phyloP scores from a whole-genome alignment of 805 yeast species.

The Hanseniaspora nectarophila region DNA sequence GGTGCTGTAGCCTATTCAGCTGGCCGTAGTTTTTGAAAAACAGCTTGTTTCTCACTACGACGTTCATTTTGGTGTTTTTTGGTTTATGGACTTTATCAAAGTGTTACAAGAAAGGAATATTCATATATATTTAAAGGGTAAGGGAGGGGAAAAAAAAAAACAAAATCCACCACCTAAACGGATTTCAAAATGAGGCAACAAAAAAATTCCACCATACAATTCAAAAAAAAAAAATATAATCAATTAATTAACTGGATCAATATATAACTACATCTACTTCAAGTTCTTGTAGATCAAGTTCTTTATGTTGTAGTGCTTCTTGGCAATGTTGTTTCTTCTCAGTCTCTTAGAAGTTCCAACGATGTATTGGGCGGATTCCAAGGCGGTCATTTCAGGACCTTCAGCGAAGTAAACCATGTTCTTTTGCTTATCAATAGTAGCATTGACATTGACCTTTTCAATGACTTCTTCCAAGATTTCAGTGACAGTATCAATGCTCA shows the following conservation, averaged over 20 bases:
- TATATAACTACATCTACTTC: too few species aligned
- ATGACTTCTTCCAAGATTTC: slow-evolving; percentile 65
- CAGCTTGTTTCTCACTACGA: neutral
- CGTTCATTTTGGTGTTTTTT: neutral
- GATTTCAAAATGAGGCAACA: too few species aligned
- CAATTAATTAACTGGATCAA: too few species aligned
- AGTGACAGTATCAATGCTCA: slow-evolving; percentile 43
- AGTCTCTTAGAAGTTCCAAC: slow-evolving; percentile 34
- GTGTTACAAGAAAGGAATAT: too few species aligned
- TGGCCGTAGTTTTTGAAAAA: neutral
- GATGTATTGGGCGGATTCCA: slow-evolving; percentile 77
- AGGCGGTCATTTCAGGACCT: slow-evolving; percentile 67
- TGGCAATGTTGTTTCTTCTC: slow-evolving; percentile 9
- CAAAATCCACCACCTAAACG: too few species aligned
- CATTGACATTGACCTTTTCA: slow-evolving; percentile 63
- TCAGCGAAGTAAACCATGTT: slow-evolving; percentile 54
- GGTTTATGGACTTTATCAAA: too few species aligned
- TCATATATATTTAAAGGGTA: too few species aligned
- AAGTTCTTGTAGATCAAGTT: neutral
- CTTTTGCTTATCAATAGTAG: slow-evolving; percentile 51
- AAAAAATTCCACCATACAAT: too few species aligned
- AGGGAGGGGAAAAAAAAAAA: too few species aligned
- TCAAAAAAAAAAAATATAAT: too few species aligned
- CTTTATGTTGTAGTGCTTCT: neutral
- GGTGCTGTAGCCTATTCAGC: too few species aligned